These are phyloP conservation scores for Raphanus raphanistrum DNA, from an alignment of 345 rosid species.

Conservation along the genomic window DNA sequence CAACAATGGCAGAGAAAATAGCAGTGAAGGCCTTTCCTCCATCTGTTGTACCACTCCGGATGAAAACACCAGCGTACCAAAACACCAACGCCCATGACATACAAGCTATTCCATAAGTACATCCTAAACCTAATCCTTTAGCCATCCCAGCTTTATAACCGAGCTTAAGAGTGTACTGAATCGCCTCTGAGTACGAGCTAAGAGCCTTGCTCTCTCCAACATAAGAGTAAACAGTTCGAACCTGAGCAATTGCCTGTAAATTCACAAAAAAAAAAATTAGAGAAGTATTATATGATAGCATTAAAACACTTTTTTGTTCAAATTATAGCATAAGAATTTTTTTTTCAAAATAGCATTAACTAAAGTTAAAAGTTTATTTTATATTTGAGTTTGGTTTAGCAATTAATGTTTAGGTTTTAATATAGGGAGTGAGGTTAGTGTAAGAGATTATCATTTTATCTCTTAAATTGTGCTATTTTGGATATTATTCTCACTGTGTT, in stretches of 20 bases:
- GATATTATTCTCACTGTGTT: no score
- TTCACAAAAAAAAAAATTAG: background rate
- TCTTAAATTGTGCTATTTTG: background rate
- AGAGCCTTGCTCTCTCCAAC: constrained; percentile 99
- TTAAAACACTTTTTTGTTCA: background rate
- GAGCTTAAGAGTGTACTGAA: constrained; percentile 89
- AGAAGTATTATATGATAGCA: no score
- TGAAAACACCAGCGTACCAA: constrained; percentile 99
- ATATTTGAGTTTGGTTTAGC: background rate
- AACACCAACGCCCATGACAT: constrained; percentile 99
- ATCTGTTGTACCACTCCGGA: constrained; percentile 86
- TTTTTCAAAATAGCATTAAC: no score
- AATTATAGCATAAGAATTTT: no score
- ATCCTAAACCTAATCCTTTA: constrained; percentile 96
- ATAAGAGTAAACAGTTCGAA: constrained; percentile 90
- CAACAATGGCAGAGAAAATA: constrained; percentile 98
- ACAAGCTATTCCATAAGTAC: constrained; percentile 97
- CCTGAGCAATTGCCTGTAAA: constrained; percentile 91
- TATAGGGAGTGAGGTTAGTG: no score
- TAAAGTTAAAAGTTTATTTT: background rate
- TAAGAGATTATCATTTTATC: background rate
- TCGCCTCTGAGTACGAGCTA: constrained; percentile 84
- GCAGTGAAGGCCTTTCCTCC: constrained; percentile 99
- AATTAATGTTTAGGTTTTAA: background rate
- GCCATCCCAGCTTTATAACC: constrained; percentile 99